A percentile compares a stretch with the other conserved stretches of the same genome.
Evolutionary conservation across 441 rosid species (phyloP).

Genomic region (Pelargonium fulgidum): DNA sequence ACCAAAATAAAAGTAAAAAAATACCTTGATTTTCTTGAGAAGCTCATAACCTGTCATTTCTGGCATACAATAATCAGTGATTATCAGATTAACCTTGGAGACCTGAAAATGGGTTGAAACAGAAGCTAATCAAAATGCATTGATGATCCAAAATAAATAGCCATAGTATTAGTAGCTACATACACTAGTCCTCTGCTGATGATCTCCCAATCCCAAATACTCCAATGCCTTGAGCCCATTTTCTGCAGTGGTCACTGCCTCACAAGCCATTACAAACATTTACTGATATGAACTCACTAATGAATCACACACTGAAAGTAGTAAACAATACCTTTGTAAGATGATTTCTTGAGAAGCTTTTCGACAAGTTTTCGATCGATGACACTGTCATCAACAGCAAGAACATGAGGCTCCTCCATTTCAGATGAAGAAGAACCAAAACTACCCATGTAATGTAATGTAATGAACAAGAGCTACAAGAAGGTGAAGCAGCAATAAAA

Average conservation of each 20-base stretch:
- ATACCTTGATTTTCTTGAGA: slow-evolving; percentile 72
- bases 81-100: slow-evolving; percentile 59
- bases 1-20: not conserved
- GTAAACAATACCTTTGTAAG: slow-evolving; percentile 57
- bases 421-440: slow-evolving; percentile 21
- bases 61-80: slow-evolving; percentile 89
- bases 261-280: not conserved
- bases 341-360: slow-evolving; percentile 60
- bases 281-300: not conserved
- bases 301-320: not conserved
- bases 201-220: slow-evolving; percentile 51
- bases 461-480: not conserved
- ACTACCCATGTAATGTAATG: not conserved
- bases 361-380: slow-evolving; percentile 69
- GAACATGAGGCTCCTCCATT: slow-evolving; percentile 55
- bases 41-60: slow-evolving; percentile 90
- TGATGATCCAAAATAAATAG: no score
- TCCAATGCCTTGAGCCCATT: slow-evolving; percentile 70
- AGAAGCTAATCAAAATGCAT: no score
- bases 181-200: slow-evolving; percentile 27
- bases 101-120: slow-evolving; percentile 30
- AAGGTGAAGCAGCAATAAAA: not conserved
- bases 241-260: slow-evolving; percentile 72
- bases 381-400: slow-evolving; percentile 87
- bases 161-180: slow-evolving; percentile 9